Evolutionary conservation across 108 stramenopile species (phyloP).

Genomic region (Pinguiococcus pyrenoidosus): DNA sequence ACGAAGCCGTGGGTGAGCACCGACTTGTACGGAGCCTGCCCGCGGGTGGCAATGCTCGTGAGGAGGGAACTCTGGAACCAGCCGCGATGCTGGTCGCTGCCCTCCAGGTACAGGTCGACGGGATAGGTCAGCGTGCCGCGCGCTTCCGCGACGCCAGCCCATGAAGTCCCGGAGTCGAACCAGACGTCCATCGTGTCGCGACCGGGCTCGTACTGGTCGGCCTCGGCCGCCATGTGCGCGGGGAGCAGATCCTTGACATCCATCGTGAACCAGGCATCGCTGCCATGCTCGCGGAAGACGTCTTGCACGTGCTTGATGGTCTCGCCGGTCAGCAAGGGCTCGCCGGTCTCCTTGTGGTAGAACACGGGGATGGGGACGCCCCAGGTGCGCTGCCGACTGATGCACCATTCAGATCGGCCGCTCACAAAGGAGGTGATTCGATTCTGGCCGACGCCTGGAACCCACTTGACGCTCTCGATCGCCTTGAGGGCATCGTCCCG

Average conservation of each 20-base stretch:
- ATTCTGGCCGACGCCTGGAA: slow-evolving; percentile 84
- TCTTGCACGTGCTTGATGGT: slow-evolving; percentile 64
- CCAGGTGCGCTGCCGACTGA: slow-evolving; percentile 93
- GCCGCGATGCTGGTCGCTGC: slow-evolving; percentile 90
- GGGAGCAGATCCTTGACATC: slow-evolving; percentile 74
- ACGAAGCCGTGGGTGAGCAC: slow-evolving; percentile 97
- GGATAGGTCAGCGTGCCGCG: slow-evolving; percentile 71
- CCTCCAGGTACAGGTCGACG: slow-evolving; percentile 78
- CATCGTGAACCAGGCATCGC: slow-evolving; percentile 93
- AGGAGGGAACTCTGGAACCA: slow-evolving; percentile 97
- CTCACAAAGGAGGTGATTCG: slow-evolving; percentile 45
- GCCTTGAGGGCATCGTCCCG: slow-evolving; percentile 70
- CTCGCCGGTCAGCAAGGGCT: slow-evolving; percentile 59
- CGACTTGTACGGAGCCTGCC: slow-evolving; percentile 63
- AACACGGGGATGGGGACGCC: slow-evolving; percentile 98
- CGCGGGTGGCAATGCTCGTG: slow-evolving; percentile 70
- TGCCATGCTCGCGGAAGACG: slow-evolving; percentile 72
- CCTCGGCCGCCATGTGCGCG: slow-evolving; percentile 48
- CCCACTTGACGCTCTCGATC: slow-evolving; percentile 73
- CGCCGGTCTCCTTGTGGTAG: slow-evolving; percentile 24
- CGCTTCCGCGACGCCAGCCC: slow-evolving; percentile 75
- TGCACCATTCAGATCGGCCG: slow-evolving; percentile 93
- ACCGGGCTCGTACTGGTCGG: slow-evolving; percentile 82
- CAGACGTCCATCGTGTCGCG: slow-evolving; percentile 99
- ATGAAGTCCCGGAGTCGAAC: slow-evolving; percentile 96